Base-by-base conservation (phyloP, 2,329 filamentous ascomycete species). In the Ascocoryne sarcoides region DNA sequence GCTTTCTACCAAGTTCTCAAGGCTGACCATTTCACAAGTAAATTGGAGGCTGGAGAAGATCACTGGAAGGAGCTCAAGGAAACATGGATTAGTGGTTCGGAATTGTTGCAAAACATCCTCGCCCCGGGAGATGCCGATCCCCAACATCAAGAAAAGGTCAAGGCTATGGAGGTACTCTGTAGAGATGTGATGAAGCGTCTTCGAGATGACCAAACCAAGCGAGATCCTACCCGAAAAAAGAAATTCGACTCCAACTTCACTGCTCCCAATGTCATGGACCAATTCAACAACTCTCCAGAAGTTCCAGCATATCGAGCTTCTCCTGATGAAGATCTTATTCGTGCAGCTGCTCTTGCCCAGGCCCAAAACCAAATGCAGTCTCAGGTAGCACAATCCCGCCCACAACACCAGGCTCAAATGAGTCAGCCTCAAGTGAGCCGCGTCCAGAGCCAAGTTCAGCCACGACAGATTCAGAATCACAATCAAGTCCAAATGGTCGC, bases 171-270 rank as follows among this genome's bases (percentile, higher is more conserved):
- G 46, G 68, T 83, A 0, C 63, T 92, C 3, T 82, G 82, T 38
- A 72, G 79, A 37, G 84, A 90, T 60, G 81, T 86, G 14, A 80
- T 85, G 71, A 89, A 89, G 62, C 71, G 85, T 35, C 69, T 83
- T 39, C 74, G 81, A 26, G 81, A 86, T 52, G 79, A 84, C 48
- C 73, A 75, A 44, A 67, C 67, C 1, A 76, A 74, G 49, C 68
- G 70, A 40, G 66, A 77, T 52, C 63, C 69, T 2, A 65, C 65
- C 10, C 65, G 65, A 40, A 65, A 61, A 56, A 66, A 63, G 50
- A 53, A 54, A 46, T 55, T 58, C 15, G 55, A 59, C 34, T 54
- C 64, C 58, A 61, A 58, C 55, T 57, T 53, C 60, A 59, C 41
- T 36, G 50, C 47, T n/a, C 46, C 50, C 26, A 40, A 47, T 16